Conservation (phyloP, 768 basidiomycete species). For the Asterophora lycoperdoides region DNA sequence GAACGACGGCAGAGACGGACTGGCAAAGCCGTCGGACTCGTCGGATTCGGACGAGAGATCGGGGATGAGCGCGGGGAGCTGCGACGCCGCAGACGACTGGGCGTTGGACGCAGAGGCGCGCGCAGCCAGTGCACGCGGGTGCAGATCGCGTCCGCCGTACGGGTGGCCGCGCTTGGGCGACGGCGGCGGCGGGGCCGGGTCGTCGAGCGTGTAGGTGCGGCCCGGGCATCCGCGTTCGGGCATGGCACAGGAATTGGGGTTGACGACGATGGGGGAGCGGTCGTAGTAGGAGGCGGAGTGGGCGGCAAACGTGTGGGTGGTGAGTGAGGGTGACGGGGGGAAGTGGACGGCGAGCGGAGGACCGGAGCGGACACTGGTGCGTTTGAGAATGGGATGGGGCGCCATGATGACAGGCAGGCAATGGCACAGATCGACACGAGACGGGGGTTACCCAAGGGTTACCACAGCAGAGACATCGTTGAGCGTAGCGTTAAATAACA, state of each 20-base stretch:
- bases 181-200: slow-evolving; percentile 17
- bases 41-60: slow-evolving; percentile 63
- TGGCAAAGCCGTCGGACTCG: slow-evolving; percentile 53
- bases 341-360: slow-evolving; percentile 41
- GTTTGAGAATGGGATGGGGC: slow-evolving; percentile 61
- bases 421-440: slow-evolving; percentile 4
- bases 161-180: slow-evolving; percentile 16
- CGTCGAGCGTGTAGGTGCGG: slow-evolving; percentile 57
- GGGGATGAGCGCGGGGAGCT: slow-evolving; percentile 50
- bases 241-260: slow-evolving; percentile 68
- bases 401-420: slow-evolving; percentile 22
- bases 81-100: slow-evolving; percentile 8
- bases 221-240: slow-evolving; percentile 78
- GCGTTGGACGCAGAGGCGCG: slow-evolving; percentile 16
- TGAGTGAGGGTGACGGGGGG: slow-evolving; percentile 49
- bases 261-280: slow-evolving; percentile 72
- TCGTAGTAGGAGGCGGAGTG: slow-evolving; percentile 68
- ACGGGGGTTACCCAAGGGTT: slow-evolving; percentile 12
- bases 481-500: slow-evolving; percentile 9
- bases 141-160: slow-evolving; percentile 35
- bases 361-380: slow-evolving; percentile 27
- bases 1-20: slow-evolving; percentile 27
- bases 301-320: slow-evolving; percentile 41
- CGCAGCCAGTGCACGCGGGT: slow-evolving; percentile 37
- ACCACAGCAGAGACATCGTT: slow-evolving; percentile 15